Evolutionary conservation across 1,284 basidiomycete genomes (phyloP), one percentile per base, ranked within the genome.

Genomic region (Leccinum huronense): DNA sequence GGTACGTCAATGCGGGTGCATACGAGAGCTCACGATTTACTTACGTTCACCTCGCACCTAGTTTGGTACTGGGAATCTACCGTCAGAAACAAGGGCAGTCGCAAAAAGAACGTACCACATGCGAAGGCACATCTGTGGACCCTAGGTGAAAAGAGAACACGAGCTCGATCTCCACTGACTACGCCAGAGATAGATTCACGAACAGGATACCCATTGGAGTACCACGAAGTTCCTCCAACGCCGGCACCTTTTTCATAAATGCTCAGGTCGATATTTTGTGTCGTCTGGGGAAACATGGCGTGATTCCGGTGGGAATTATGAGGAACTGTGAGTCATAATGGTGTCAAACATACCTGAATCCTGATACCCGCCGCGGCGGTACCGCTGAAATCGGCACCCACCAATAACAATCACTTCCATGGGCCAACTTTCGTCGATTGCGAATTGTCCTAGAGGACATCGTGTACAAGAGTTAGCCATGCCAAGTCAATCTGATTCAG

Each of bases 191-290:
- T 40, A 3, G 5, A 59, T 11, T 13, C 9, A 76, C 72, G 54
- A 54, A 73, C 71, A 30, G 80, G 79, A 59, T 80, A 80, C 58
- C 69, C 74, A 62, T 80, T 80, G 36, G 73, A 71, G 67, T 71
- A 78, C 86, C 86, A 88, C 1, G 23, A 27, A 27, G 85, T 83
- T 3, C 87, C 87, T 14, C 86, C 87, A 19, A 89, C 76, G 1
- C 48, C 48, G 27, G 48, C 48, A 7, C 13, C 23, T 27, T 51
- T 51, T 7, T 51, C 48, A 27, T 51, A 88, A 19, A 88, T 82
- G 1, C 80, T 81, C 10, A 88, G 69, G 23, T 85, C 76, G 7
- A 86, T 68, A 62, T 87, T 86, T 56, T 79, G 77, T 13, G 87
- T 77, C 57, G 77, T 78, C 73, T 87, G 86, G 6, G 80, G 77